These are phyloP conservation scores for Pseudocercospora fuligena DNA, from an alignment of 2,329 filamentous ascomycete genomes.

Conservation along the genomic window DNA sequence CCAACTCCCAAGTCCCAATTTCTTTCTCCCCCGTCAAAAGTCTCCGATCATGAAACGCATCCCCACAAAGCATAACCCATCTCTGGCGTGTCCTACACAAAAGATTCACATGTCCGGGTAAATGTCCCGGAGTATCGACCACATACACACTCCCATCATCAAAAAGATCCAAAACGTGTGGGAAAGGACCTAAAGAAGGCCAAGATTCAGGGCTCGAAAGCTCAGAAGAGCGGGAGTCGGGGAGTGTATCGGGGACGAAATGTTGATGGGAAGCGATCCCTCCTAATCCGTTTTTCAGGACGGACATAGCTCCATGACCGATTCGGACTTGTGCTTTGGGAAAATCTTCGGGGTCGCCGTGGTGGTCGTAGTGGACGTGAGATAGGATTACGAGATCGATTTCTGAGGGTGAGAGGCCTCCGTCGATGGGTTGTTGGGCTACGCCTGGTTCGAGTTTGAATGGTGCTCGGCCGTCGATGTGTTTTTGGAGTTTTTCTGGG, in stretches of 20 bases:
- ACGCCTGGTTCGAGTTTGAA: conserved; percentile 52
- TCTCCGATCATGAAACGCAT: conserved; percentile 59
- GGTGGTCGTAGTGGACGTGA: conserved; percentile 63
- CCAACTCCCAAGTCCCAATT: conserved; percentile 57
- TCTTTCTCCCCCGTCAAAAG: conserved; percentile 58
- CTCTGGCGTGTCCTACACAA: conserved; percentile 48
- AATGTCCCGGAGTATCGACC: conserved; percentile 57
- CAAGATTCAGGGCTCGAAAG: conserved; percentile 49
- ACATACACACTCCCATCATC: conserved; percentile 54
- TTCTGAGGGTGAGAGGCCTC: conserved; percentile 44
- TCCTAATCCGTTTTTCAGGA: conserved; percentile 43
- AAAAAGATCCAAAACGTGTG: conserved; percentile 54
- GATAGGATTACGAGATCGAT: conserved; percentile 54
- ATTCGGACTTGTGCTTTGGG: conserved; percentile 55
- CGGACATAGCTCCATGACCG: conserved; percentile 52
- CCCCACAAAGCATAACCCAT: conserved; percentile 58
- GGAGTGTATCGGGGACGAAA: conserved; percentile 52
- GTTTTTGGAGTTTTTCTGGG: conserved; percentile 49
- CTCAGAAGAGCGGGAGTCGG: conserved; percentile 49
- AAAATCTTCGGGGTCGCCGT: conserved; percentile 61
- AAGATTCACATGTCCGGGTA: conserved; percentile 58
- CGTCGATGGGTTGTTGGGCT: conserved; percentile 43
- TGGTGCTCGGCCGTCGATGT: conserved; percentile 54
- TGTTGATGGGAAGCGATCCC: conserved; percentile 44
- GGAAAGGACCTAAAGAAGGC: conserved; percentile 50